Evolutionary conservation across 202 grass and related monocot genomes (phyloP).

Genomic region (Setaria italica): DNA sequence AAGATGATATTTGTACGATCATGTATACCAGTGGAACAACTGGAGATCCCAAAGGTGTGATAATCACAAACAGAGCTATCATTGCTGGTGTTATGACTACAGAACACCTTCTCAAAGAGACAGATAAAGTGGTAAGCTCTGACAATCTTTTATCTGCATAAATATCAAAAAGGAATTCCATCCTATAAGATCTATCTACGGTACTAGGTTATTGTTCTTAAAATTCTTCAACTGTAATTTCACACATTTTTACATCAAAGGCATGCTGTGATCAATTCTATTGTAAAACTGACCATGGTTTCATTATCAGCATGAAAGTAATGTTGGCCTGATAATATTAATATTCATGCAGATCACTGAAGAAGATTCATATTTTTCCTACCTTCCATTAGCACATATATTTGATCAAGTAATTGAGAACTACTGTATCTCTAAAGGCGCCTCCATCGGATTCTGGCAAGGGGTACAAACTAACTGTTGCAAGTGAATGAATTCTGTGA

Average conservation of each 20-base stretch:
- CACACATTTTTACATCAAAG: not conserved
- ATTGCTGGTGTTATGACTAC: conserved; percentile 77
- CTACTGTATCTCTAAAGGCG: conserved; percentile 97
- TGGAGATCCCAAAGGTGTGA: conserved; percentile 93
- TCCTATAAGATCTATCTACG: not conserved
- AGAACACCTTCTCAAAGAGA: conserved; percentile 76
- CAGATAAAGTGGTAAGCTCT: conserved; percentile 84
- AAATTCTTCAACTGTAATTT: not conserved
- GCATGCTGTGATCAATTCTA: not conserved
- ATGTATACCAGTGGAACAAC: conserved; percentile 99
- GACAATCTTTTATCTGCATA: not conserved
- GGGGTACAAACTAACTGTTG: conserved; percentile 58
- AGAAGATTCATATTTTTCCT: conserved; percentile 98
- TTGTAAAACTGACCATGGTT: not conserved
- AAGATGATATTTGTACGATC: conserved; percentile 88
- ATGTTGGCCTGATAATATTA: conserved; percentile 8
- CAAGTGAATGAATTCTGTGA: not conserved
- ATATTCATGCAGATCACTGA: conserved; percentile 61
- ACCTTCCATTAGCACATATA: conserved; percentile 96
- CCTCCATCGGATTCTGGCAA: conserved; percentile 98
- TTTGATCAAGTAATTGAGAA: conserved; percentile 97
- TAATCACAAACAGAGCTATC: conserved; percentile 82
- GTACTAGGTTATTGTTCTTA: not conserved
- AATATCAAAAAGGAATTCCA: not conserved
- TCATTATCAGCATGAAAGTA: not conserved